Evolutionary conservation across 2,329 filamentous ascomycete species (phyloP), one percentile per base, ranked within the genome.

Genomic region (Aspergillus glaucus): DNA sequence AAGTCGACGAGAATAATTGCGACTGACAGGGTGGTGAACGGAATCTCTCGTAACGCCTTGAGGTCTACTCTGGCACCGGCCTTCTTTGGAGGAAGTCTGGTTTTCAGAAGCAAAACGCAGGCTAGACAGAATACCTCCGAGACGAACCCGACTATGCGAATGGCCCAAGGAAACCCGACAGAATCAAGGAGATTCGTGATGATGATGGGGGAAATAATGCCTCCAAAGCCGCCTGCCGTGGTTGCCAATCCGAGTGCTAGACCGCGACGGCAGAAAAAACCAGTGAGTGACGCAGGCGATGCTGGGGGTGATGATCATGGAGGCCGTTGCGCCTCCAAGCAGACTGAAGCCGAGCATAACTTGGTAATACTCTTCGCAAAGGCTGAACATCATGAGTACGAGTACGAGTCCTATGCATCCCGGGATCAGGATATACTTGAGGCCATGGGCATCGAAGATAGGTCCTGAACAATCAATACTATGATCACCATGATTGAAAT

Each of bases 1-100:
- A 66, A 63, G 46, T 68, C 65, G 12, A 65, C 59, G 6, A 68
- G 55, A 44, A 66, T 67, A 4, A 68, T 50, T 0, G 62, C 64
- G 3, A 57, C 24, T 0, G 60, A 65, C 0, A 62, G 65, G 1
- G 50, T 46, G 0, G 59, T 60, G 22, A 57, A 63, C 8, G 49
- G 50, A 14, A 48, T 15, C 30, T 66, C 62, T 3, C 15, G 43
- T 1, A 67, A 46, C 2, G 60, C 54, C 3, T 36, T 51, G 17
- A 65, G 52, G 28, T 62, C 57, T 12, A 59, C 41, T 0, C 50
- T 48, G 10, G 48, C 49, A 3, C 46, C 53, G 5, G 45, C 50
- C 9, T 43, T 44, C 19, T 62, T 57, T 1, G 46, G 50, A 2
- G 55, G 49, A n/a, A 60, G 44, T 26, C 56, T 30, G 10, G 49